Evolutionary conservation across 2,329 filamentous ascomycete genomes (phyloP).

Genomic region (Aspergillus calidoustus): DNA sequence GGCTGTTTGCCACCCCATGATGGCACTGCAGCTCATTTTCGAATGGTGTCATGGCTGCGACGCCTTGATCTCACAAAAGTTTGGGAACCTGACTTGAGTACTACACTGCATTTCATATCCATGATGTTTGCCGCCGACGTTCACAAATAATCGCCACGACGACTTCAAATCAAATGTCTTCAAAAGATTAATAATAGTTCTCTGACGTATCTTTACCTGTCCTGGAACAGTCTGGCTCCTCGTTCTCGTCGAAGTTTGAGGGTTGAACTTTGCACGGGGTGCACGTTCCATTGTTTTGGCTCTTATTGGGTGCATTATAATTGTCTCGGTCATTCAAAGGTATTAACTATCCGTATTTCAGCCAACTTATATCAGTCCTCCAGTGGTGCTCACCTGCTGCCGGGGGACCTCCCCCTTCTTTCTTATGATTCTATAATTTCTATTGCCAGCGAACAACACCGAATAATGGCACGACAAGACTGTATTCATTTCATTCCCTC

Average conservation of each 20-base stretch:
- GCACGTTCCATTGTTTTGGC: slow-evolving; percentile 7
- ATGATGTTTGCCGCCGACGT: not conserved
- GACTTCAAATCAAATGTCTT: too few relatives aligned
- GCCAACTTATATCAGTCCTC: too few relatives aligned
- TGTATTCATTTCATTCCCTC: too few relatives aligned
- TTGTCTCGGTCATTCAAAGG: not conserved
- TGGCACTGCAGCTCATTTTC: not conserved
- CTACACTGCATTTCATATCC: not conserved
- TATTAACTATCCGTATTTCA: not conserved
- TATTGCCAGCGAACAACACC: not conserved
- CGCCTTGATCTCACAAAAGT: not conserved
- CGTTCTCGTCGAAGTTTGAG: not conserved
- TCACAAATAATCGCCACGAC: not conserved
- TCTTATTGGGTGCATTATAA: slow-evolving; percentile 14
- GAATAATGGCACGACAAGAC: too few relatives aligned
- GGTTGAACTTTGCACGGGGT: not conserved
- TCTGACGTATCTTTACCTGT: slow-evolving; percentile 5
- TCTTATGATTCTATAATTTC: not conserved
- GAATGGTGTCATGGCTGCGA: slow-evolving; percentile 3
- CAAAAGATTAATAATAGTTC: slow-evolving; percentile 6
- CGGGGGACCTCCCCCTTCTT: not conserved
- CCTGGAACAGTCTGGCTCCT: not conserved
- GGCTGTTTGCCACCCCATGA: slow-evolving; percentile 9
- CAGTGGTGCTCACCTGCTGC: not conserved
- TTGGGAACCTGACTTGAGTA: not conserved